Conservation (phyloP, 2,329 filamentous ascomycete genomes). For the Lachnellula cervina region DNA sequence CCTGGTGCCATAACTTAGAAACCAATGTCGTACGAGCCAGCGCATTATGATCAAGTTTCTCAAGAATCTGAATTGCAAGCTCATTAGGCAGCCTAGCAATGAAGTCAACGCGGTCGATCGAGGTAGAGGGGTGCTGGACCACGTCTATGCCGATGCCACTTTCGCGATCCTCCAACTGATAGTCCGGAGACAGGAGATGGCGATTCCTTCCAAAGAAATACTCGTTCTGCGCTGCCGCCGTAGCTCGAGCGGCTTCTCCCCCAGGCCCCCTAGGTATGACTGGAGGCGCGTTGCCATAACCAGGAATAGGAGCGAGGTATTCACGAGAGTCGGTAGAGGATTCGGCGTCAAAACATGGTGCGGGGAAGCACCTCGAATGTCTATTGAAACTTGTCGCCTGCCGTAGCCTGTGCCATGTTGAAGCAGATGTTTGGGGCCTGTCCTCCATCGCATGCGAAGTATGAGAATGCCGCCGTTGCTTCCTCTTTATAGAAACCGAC, state of each 20-base stretch:
- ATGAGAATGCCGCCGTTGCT: conserved; percentile 28
- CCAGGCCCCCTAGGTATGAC: conserved; percentile 56
- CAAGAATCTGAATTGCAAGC: conserved; percentile 54
- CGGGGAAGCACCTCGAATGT: conserved; percentile 20
- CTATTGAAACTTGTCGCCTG: conserved; percentile 31
- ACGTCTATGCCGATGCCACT: conserved; percentile 60
- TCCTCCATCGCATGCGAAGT: conserved; percentile 23
- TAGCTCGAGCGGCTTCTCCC: conserved; percentile 54
- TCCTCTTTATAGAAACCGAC: conserved; percentile 29
- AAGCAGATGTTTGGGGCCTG: conserved; percentile 21
- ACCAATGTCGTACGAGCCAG: conserved; percentile 47
- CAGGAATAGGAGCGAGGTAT: conserved; percentile 24
- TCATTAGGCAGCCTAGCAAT: conserved; percentile 51
- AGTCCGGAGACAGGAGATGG: conserved; percentile 38
- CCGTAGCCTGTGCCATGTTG: conserved; percentile 27
- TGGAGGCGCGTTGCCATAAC: conserved; percentile 48
- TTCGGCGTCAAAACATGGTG: conserved; percentile 11
- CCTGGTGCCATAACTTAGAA: conserved; percentile 45
- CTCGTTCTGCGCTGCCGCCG: conserved; percentile 56
- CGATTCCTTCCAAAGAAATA: conserved; percentile 33
- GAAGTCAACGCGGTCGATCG: conserved; percentile 54
- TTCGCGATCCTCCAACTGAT: conserved; percentile 48
- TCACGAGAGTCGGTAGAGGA: conserved; percentile 18
- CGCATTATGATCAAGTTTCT: conserved; percentile 49
- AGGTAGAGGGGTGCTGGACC: conserved; percentile 34